phyloP scores from a whole-genome alignment of 208 protist species.

The Trypanosoma mega region DNA sequence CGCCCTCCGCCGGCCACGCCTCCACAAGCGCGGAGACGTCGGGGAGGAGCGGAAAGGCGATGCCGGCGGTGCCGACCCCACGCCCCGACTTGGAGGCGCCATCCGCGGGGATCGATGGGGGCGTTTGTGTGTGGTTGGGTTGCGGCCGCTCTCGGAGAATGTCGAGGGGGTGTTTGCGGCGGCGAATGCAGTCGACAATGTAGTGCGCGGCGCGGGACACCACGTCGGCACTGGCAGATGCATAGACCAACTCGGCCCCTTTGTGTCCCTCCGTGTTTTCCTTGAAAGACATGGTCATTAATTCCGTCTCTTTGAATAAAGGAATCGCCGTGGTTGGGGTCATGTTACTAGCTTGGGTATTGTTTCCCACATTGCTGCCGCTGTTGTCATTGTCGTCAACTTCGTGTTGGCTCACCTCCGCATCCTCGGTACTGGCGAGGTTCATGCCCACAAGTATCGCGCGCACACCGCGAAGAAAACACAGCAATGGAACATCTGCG shows the following conservation, averaged over 20 bases:
- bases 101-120: neutral
- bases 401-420: neutral
- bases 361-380: too few relatives aligned
- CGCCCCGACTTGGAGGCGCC: neutral
- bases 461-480: conserved; percentile 20
- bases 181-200: conserved; percentile 40
- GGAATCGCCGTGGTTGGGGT: too few relatives aligned
- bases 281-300: too few relatives aligned
- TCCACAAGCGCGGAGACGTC: conserved; percentile 49
- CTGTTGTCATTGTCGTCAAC: too few relatives aligned
- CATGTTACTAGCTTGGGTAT: too few relatives aligned
- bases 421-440: neutral
- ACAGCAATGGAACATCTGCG: conserved; percentile 24
- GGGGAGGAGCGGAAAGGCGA: conserved; percentile 29
- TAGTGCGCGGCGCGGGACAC: conserved; percentile 28
- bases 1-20: conserved; percentile 32
- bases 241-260: neutral
- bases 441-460: conserved; percentile 8
- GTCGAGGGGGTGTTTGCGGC: conserved; percentile 39
- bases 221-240: conserved; percentile 11
- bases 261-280: neutral
- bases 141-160: conserved; percentile 16
- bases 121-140: neutral
- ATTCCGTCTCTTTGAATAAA: too few relatives aligned
- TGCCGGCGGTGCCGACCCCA: conserved; percentile 6